Evolutionary conservation across 2,329 filamentous ascomycete genomes (phyloP).

Genomic region (Sporothrix brasiliensis): DNA sequence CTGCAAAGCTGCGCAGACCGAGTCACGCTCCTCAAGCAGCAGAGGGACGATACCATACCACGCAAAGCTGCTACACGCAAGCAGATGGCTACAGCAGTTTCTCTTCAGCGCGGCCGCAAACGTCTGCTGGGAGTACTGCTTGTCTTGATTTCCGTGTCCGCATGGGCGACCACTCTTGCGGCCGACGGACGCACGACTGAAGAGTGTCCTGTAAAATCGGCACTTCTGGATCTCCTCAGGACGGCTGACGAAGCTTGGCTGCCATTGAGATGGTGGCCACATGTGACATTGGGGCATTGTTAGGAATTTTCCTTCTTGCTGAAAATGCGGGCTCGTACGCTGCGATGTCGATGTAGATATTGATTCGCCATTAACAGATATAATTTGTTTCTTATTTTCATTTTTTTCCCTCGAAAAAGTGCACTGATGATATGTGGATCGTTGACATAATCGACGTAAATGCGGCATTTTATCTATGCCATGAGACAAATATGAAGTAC

Average conservation of each 20-base stretch:
- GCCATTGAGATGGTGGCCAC: no score
- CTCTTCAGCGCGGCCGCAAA: not conserved
- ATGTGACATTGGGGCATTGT: no score
- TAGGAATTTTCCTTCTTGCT: no score
- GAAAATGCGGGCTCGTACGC: no score
- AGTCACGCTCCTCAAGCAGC: not conserved
- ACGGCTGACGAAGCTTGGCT: not conserved
- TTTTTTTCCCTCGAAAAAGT: not conserved
- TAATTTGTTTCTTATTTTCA: not conserved
- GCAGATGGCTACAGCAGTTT: not conserved
- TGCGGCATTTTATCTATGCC: not conserved
- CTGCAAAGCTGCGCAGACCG: not conserved
- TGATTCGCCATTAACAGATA: no score
- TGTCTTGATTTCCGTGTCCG: not conserved
- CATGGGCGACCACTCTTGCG: not conserved
- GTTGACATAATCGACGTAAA: not conserved
- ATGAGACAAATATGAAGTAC: not conserved
- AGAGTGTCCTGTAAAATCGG: no score
- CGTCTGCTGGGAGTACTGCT: not conserved
- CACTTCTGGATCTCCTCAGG: not conserved
- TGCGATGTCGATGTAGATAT: no score
- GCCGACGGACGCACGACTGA: not conserved
- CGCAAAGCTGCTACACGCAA: not conserved
- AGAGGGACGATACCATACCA: not conserved
- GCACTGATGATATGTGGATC: not conserved